Percentiles rank a stretch among this genome's conserved stretches.
Conservation (phyloP, 2,329 filamentous ascomycete genomes). For the Paecilomyces dactylethromorphus region DNA sequence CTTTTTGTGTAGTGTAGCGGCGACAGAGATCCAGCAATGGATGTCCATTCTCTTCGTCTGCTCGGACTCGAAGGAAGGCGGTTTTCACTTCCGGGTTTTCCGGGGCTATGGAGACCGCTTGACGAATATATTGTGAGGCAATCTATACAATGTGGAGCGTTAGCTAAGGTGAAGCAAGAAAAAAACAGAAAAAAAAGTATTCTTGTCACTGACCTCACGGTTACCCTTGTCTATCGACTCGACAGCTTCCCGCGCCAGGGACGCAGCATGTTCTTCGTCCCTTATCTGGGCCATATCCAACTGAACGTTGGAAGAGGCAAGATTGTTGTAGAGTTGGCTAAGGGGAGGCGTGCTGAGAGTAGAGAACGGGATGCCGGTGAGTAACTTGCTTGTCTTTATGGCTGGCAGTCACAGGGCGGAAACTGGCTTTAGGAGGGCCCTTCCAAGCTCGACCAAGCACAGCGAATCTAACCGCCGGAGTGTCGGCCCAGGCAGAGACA, state of each 20-base stretch:
- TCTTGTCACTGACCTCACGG: conserved; percentile 31
- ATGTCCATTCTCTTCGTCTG: conserved; percentile 36
- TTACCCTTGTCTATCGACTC: conserved; percentile 40
- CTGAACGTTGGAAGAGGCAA: background rate
- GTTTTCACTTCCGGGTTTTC: conserved; percentile 39
- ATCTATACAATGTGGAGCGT: conserved; percentile 23
- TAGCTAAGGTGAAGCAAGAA: conserved; percentile 1
- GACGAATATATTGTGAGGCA: conserved; percentile 41
- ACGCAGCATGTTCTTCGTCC: conserved; percentile 39
- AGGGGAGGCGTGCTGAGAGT: background rate
- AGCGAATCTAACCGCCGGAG: background rate
- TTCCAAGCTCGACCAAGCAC: background rate
- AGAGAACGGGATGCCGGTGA: background rate
- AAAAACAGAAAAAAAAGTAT: conserved; percentile 3
- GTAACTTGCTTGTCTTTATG: background rate
- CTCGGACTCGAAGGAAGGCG: conserved; percentile 39
- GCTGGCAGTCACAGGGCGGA: background rate
- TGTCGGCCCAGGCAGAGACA: background rate
- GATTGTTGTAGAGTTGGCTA: background rate
- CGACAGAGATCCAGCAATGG: conserved; percentile 39
- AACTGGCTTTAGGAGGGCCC: background rate
- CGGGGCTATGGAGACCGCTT: conserved; percentile 42
- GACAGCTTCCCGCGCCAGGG: conserved; percentile 41
- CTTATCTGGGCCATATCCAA: conserved; percentile 35
- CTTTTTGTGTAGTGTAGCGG: conserved; percentile 33